Evolutionary conservation across 352 stramenopile species (phyloP).

Genomic region (Globisporangium splendens): DNA sequence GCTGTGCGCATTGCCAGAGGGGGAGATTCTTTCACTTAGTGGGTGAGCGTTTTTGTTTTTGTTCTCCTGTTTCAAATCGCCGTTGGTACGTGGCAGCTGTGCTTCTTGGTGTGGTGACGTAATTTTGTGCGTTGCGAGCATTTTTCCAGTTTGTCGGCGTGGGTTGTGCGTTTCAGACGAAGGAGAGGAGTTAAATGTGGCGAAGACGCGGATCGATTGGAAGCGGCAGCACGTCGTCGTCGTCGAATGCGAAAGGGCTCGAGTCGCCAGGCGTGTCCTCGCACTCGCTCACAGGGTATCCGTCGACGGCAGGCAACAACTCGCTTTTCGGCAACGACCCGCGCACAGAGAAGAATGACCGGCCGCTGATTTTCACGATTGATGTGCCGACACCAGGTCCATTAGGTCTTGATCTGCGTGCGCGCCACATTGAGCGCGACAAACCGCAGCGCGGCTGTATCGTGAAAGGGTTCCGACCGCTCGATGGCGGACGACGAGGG

Average conservation of each 20-base stretch:
- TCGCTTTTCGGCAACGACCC: slow-evolving; percentile 62
- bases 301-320: slow-evolving; percentile 20
- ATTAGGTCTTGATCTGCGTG: slow-evolving; percentile 68
- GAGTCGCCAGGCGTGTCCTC: slow-evolving; percentile 18
- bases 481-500: slow-evolving; percentile 41
- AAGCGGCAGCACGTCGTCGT: slow-evolving; percentile 23
- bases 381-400: slow-evolving; percentile 68
- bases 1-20: too few relatives aligned
- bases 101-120: too few relatives aligned
- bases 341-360: slow-evolving; percentile 34
- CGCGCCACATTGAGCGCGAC: slow-evolving; percentile 67
- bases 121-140: too few relatives aligned
- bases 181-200: slow-evolving; percentile 36
- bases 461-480: slow-evolving; percentile 73
- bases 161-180: neutral
- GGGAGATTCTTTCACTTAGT: too few relatives aligned
- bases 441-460: slow-evolving; percentile 71
- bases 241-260: slow-evolving; percentile 11
- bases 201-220: slow-evolving; percentile 46
- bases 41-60: too few relatives aligned
- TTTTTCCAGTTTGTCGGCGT: neutral
- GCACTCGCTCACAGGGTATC: slow-evolving; percentile 34
- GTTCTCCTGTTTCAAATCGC: too few relatives aligned
- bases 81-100: too few relatives aligned
- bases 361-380: slow-evolving; percentile 64